phyloP scores from a whole-genome alignment of 176 grass and related monocot species.

The Oryza officinalis region DNA sequence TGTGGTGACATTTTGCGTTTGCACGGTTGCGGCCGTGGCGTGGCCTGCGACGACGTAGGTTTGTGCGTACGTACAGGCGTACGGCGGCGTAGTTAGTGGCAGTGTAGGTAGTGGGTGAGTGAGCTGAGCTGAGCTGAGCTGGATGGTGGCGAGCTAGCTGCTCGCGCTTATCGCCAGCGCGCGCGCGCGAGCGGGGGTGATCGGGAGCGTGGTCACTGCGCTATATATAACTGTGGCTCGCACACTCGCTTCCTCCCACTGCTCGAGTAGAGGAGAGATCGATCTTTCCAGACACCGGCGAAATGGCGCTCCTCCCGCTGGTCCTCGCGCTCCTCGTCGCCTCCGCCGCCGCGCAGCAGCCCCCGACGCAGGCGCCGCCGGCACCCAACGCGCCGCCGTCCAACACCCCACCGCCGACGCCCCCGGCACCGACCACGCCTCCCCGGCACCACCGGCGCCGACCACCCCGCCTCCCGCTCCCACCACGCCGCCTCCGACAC shows the following conservation, averaged over 20 bases:
- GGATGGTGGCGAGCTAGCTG: neutral
- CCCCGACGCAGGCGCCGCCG: conserved; percentile 36
- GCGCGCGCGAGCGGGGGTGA: neutral
- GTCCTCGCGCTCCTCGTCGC: conserved; percentile 51
- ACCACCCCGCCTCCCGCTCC: conserved; percentile 24
- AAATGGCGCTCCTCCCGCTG: conserved; percentile 45
- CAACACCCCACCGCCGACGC: conserved; percentile 46
- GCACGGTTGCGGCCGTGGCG: neutral
- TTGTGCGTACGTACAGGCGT: neutral
- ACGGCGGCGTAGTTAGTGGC: neutral
- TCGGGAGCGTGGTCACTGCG: neutral
- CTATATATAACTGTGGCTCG: conserved; percentile 51
- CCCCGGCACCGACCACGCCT: conserved; percentile 35
- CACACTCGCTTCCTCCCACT: conserved; percentile 49
- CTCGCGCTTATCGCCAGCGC: neutral
- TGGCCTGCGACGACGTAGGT: neutral
- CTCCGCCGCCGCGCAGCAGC: conserved; percentile 66
- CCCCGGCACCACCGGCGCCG: conserved; percentile 44
- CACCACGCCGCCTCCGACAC: conserved; percentile 23
- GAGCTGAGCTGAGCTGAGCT: conserved; percentile 23
- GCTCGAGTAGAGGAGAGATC: conserved; percentile 31
- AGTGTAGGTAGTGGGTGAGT: conserved; percentile 17
- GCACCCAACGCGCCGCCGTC: conserved; percentile 37
- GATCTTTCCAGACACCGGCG: neutral
- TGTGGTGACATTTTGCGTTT: neutral